Conservation (phyloP, 768 basidiomycete species). For the Russula vinacea region DNA sequence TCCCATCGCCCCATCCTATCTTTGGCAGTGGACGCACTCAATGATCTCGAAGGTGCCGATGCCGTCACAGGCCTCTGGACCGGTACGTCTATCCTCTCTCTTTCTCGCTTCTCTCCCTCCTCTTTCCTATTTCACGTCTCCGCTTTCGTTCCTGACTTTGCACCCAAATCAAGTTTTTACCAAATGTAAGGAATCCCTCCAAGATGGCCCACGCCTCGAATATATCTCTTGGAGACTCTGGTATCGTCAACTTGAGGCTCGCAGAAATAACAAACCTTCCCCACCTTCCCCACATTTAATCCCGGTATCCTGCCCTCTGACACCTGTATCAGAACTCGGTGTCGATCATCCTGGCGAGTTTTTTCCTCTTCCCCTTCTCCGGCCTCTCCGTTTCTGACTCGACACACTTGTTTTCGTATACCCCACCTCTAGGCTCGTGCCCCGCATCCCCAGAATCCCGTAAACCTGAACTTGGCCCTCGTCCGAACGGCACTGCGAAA, state of each 20-base stretch:
- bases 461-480: neutral
- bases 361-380: no score
- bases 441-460: conserved; percentile 3
- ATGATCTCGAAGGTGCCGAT: conserved; percentile 64
- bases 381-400: neutral
- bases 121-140: conserved; percentile 2
- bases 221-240: conserved; percentile 87
- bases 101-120: conserved; percentile 4
- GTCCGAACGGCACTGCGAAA: neutral
- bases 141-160: conserved; percentile 11
- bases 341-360: conserved; percentile 6
- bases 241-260: conserved; percentile 58
- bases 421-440: neutral
- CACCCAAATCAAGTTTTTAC: conserved; percentile 63
- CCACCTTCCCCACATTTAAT: conserved; percentile 31
- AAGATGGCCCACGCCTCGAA: conserved; percentile 79
- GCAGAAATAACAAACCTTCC: conserved; percentile 34
- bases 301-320: conserved; percentile 15
- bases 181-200: conserved; percentile 74
- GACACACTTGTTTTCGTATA: neutral
- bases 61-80: conserved; percentile 67
- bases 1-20: conserved; percentile 64
- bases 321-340: conserved; percentile 27
- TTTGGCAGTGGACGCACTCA: conserved; percentile 61
- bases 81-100: conserved; percentile 43